Base-by-base conservation (phyloP, 2,329 filamentous ascomycete genomes). In the Apiospora kogelbergensis region DNA sequence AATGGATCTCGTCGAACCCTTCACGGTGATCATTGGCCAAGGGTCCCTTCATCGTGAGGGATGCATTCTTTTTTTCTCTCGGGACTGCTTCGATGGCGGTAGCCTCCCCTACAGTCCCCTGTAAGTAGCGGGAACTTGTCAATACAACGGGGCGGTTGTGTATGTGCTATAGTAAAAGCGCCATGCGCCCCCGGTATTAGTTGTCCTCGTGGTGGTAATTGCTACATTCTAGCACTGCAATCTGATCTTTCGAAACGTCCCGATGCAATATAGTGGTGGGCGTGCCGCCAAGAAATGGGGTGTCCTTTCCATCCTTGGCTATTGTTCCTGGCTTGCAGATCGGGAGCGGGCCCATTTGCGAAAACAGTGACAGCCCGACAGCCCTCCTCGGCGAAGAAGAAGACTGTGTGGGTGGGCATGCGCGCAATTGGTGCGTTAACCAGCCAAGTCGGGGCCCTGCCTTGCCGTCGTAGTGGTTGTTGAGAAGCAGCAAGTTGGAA, bases 1-100 rank as follows among this genome's bases (percentile, higher is more conserved):
- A n/a, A 60, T 60, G 53, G 53, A 60, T 60, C 53, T 60, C n/a
- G 22, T 60, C 53, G 53, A 37, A 60, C 53, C 53, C 53, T 60
- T 60, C 33, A 30, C 17, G 53, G 30, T 37, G 30, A 60, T 57
- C 48, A 37, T 33, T 60, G 26, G 53, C 53, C 53, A 11, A 60
- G 48, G 48, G 26, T 60, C 30, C 46, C 30, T n/a, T 9, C 7
- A 13, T 7, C 53, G 30, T 17, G 30, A 22, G 17, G 6, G 30
- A 10, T 11, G 20, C 30, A 1, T n/a, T 60, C 33, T 30, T 26
- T 53, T 30, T 57, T 15, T 42, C 11, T 4, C 9, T n/a, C 30
- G 26, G 53, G 30, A 60, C 53, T 6, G n/a, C 17, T 37, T 60
- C 17, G 17, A 60, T n/a, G 26, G 26, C 30, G 53, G 53, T 20